Evolutionary conservation across 257 asterid genomes (phyloP).

Genomic region (Nicotiana paniculata): DNA sequence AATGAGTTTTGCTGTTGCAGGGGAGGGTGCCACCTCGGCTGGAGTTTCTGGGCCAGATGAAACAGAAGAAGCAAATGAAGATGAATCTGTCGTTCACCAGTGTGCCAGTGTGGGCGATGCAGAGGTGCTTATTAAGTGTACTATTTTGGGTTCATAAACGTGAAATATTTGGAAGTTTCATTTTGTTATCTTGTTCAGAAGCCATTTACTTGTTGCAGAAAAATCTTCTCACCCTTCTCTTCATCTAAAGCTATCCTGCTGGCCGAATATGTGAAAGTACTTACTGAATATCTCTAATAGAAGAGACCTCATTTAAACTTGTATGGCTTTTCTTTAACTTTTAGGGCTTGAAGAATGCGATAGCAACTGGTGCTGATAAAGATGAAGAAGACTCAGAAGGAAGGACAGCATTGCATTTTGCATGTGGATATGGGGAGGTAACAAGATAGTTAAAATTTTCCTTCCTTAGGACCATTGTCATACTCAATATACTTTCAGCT

Average conservation of each 20-base stretch:
- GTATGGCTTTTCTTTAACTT: not conserved
- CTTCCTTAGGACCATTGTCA: not conserved
- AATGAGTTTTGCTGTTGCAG: constrained; percentile 79
- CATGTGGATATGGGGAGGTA: constrained; percentile 99
- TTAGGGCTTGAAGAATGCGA: constrained; percentile 77
- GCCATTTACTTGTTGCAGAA: not conserved
- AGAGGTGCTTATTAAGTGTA: constrained; percentile 40
- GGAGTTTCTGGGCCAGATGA: constrained; percentile 59
- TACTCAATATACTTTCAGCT: not conserved
- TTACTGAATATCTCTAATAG: not conserved
- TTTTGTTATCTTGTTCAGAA: not conserved
- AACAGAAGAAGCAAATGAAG: constrained; percentile 70
- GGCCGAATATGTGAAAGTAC: not conserved
- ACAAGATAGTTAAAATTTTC: not conserved
- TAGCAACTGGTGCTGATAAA: constrained; percentile 83
- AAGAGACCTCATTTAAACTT: not conserved
- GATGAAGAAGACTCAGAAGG: constrained; percentile 99
- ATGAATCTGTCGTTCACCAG: constrained; percentile 79
- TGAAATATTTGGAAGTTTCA: not conserved
- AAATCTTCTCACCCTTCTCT: not conserved
- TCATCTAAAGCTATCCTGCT: not conserved
- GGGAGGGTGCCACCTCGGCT: constrained; percentile 60
- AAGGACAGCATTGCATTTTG: constrained; percentile 98
- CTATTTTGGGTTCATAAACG: not conserved
- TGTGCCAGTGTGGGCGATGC: constrained; percentile 84